Percentiles rank a stretch among this genome's conserved stretches.
Conservation (phyloP, 2,329 filamentous ascomycete species). For the Fusarium camptoceras region DNA sequence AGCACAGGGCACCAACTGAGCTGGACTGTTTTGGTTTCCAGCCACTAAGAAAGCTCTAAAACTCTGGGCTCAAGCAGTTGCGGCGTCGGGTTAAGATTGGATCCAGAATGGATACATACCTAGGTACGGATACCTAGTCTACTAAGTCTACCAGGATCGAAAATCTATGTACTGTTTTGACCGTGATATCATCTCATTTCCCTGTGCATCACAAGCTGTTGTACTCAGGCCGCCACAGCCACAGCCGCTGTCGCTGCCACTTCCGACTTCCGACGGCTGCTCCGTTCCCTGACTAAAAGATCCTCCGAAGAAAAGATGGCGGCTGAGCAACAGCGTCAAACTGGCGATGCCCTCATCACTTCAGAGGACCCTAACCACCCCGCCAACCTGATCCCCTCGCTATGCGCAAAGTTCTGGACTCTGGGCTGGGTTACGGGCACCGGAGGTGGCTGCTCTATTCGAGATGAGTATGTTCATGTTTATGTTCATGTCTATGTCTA, state of each 20-base stretch:
- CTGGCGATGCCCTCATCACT: slow-evolving; percentile 59
- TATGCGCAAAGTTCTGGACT: slow-evolving; percentile 96
- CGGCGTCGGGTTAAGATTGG: slow-evolving; percentile 19
- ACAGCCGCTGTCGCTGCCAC: slow-evolving; percentile 9
- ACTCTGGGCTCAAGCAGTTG: slow-evolving; percentile 27
- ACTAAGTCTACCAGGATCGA: background rate
- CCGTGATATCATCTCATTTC: slow-evolving; percentile 34
- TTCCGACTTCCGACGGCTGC: slow-evolving; percentile 29
- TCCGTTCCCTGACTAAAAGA: slow-evolving; percentile 20
- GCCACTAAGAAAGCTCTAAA: slow-evolving; percentile 29
- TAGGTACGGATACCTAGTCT: background rate
- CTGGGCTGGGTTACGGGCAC: slow-evolving; percentile 94
- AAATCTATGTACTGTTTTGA: background rate
- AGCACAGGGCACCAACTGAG: slow-evolving; percentile 18
- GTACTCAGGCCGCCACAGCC: slow-evolving; percentile 3
- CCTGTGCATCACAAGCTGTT: slow-evolving; percentile 18
- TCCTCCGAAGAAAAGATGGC: slow-evolving; percentile 27
- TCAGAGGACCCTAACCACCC: slow-evolving; percentile 84
- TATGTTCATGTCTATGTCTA: slow-evolving; percentile 52
- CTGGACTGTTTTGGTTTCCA: background rate
- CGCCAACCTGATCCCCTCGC: slow-evolving; percentile 91
- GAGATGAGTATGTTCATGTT: slow-evolving; percentile 64
- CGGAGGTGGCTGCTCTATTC: slow-evolving; percentile 83
- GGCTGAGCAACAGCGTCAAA: slow-evolving; percentile 30
- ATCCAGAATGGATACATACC: background rate